A percentile compares a stretch with the other conserved stretches of the same genome.
Evolutionary conservation across 2,329 filamentous ascomycete genomes (phyloP).

Genomic region (Colletotrichum liriopes): DNA sequence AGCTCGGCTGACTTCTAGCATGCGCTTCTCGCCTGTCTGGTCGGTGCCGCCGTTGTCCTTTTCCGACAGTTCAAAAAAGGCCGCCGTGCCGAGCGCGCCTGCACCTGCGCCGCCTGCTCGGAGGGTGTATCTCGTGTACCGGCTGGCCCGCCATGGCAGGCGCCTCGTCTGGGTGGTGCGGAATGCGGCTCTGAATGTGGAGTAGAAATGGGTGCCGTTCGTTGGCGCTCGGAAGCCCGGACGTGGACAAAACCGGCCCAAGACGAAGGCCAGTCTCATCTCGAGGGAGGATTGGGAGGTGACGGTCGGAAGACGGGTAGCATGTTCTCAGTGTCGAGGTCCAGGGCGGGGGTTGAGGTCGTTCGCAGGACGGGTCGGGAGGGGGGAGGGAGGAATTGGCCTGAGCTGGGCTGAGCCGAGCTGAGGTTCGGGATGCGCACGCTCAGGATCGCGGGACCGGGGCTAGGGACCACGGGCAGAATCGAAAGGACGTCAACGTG

Average conservation of each 20-base stretch:
- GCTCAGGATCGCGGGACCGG: slow-evolving; percentile 30
- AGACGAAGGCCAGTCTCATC: slow-evolving; percentile 63
- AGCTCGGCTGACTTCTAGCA: slow-evolving; percentile 85
- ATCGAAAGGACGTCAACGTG: slow-evolving; percentile 8
- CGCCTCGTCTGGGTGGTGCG: slow-evolving; percentile 43
- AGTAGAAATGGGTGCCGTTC: slow-evolving; percentile 44
- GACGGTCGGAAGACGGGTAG: slow-evolving; percentile 27
- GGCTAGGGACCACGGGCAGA: slow-evolving; percentile 4
- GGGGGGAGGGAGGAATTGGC: background rate
- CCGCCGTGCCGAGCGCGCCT: slow-evolving; percentile 66
- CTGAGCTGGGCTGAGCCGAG: background rate
- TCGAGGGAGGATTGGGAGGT: slow-evolving; percentile 47
- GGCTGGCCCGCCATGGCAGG: slow-evolving; percentile 47
- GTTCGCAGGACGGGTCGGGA: background rate
- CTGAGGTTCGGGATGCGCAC: slow-evolving; percentile 13
- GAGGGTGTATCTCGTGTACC: slow-evolving; percentile 50
- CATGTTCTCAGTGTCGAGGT: slow-evolving; percentile 44
- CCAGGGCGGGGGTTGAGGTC: background rate
- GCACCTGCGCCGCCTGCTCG: slow-evolving; percentile 59
- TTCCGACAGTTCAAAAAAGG: slow-evolving; percentile 72
- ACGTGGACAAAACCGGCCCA: slow-evolving; percentile 62
- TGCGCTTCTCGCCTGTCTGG: slow-evolving; percentile 85
- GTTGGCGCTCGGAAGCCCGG: slow-evolving; percentile 51
- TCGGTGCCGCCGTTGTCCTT: slow-evolving; percentile 64
- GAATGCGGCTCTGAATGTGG: slow-evolving; percentile 32